phyloP scores from a whole-genome alignment of 1,284 basidiomycete genomes.

The Pterulicium gracile region DNA sequence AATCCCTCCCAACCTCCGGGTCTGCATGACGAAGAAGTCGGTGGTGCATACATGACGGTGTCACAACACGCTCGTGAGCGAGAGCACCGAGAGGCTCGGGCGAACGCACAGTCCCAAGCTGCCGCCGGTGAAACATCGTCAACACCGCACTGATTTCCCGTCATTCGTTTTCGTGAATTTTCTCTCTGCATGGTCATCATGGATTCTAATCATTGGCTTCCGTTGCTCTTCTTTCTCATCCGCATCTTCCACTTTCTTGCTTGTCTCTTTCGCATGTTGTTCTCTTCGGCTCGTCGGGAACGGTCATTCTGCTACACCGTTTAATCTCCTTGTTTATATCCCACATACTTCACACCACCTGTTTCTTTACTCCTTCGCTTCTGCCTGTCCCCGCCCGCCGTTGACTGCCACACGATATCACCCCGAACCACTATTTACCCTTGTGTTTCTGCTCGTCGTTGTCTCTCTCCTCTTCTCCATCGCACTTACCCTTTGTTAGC shows the following conservation, averaged over 20 bases:
- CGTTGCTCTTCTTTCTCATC: conserved; percentile 10
- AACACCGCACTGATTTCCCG: conserved; percentile 8
- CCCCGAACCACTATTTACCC: not conserved
- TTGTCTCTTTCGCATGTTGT: conserved; percentile 6
- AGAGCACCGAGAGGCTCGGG: conserved; percentile 31
- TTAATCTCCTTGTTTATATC: not conserved
- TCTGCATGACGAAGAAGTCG: conserved; percentile 52
- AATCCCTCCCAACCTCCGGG: conserved; percentile 60
- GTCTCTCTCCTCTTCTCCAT: conserved; percentile 9
- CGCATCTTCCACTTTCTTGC: conserved; percentile 15
- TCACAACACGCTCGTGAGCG: conserved; percentile 66
- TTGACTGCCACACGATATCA: not conserved
- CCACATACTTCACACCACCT: no score
- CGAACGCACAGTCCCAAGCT: no score
- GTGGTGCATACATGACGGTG: conserved; percentile 77
- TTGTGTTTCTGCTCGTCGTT: conserved; percentile 7
- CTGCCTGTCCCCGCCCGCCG: not conserved
- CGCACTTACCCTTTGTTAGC: not conserved
- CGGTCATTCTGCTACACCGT: not conserved
- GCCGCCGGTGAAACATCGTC: conserved; percentile 7
- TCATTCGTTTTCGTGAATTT: conserved; percentile 9
- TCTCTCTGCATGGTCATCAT: conserved; percentile 14
- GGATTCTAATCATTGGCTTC: conserved; percentile 14
- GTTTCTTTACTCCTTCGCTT: not conserved
- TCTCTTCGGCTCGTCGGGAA: conserved; percentile 5